Base-by-base conservation (phyloP, 1,284 basidiomycete species). In the Leccinum fuscescens region DNA sequence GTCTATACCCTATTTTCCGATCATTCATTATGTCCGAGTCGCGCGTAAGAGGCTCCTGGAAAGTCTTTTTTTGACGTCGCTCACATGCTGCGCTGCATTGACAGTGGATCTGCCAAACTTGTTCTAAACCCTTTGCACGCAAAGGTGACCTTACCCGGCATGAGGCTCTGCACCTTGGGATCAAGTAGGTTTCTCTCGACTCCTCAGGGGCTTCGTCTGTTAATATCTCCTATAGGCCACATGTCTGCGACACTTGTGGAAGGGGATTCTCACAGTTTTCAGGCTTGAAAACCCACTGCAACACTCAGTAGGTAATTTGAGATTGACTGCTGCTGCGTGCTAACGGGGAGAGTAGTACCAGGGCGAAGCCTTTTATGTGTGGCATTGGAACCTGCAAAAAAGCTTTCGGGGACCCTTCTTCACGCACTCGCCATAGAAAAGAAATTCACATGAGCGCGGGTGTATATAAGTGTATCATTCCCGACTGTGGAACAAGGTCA, bases 351-450 rank as follows among this genome's bases (percentile, higher is more conserved):
- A 52, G 35, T 58, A 89, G 87, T 63, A 81, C 83, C 12, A 75
- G 74, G 24, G 70, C 59, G 4, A 86, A 82, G 68, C 87, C 86
- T 4, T 79, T 77, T 66, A 52, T 50, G 7, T 90, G 88, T 65
- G 73, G 73, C 8, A 73, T 76, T 44, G 65, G 70, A 15, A 70
- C 67, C 17, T 89, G 86, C 66, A 62, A 53, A 6, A 74, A 78
- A 31, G 69, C 73, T 12, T 89, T 89, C 61, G 81, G 82, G 12
- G 86, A 89, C 65, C 86, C 85, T 6, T 88, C 88, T 0, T 88
- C 87, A 44, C 74, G 83, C 61, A 74, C 80, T 29, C 82, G 86
- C 5, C 88, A 89, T 66, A 76, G 77, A 54, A 83, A 80, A 67
- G 86, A 89, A 69, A 79, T 73, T 5, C 88, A 89, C 66, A 65